A percentile compares a stretch with the other conserved stretches of the same genome.
Conservation (phyloP, 352 stramenopile genomes). For the Thalassiosira hispida region DNA sequence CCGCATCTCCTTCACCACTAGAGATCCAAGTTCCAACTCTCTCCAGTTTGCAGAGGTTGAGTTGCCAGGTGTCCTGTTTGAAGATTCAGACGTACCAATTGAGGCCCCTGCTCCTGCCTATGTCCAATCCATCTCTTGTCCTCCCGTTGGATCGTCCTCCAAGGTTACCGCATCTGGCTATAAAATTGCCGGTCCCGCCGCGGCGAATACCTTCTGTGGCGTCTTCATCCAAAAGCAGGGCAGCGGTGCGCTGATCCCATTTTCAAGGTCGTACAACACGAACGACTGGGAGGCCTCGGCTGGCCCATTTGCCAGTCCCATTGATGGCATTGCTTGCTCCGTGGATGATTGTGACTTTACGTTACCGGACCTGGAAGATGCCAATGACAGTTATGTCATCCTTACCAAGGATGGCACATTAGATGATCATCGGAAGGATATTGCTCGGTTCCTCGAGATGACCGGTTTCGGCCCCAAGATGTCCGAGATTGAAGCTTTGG, state of each 20-base stretch:
- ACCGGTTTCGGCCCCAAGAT: slow-evolving; percentile 70
- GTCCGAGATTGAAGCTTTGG: slow-evolving; percentile 51
- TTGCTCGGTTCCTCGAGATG: slow-evolving; percentile 67
- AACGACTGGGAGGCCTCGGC: slow-evolving; percentile 64
- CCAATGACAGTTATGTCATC: slow-evolving; percentile 54
- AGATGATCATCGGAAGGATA: slow-evolving; percentile 24
- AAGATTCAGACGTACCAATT: slow-evolving; percentile 4
- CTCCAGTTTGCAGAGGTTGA: slow-evolving; percentile 36
- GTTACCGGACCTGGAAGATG: slow-evolving; percentile 29
- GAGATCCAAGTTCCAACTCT: slow-evolving; percentile 19
- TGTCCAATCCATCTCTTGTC: slow-evolving; percentile 14
- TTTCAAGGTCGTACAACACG: slow-evolving; percentile 66
- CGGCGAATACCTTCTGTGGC: slow-evolving; percentile 39
- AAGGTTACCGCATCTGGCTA: slow-evolving; percentile 13
- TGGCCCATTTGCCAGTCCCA: slow-evolving; percentile 39
- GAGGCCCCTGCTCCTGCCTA: not conserved
- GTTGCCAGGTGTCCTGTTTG: slow-evolving; percentile 17
- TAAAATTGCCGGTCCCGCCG: slow-evolving; percentile 15
- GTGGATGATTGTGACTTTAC: slow-evolving; percentile 7
- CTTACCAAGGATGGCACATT: slow-evolving; percentile 44
- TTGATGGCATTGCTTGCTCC: slow-evolving; percentile 18
- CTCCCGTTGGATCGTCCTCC: not conserved
- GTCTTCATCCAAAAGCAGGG: slow-evolving; percentile 47
- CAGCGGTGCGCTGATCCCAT: slow-evolving; percentile 55
- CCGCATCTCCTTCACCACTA: slow-evolving; percentile 22